phyloP scores from a whole-genome alignment of 2,329 filamentous ascomycete genomes.

The Aspergillus udagawae region DNA sequence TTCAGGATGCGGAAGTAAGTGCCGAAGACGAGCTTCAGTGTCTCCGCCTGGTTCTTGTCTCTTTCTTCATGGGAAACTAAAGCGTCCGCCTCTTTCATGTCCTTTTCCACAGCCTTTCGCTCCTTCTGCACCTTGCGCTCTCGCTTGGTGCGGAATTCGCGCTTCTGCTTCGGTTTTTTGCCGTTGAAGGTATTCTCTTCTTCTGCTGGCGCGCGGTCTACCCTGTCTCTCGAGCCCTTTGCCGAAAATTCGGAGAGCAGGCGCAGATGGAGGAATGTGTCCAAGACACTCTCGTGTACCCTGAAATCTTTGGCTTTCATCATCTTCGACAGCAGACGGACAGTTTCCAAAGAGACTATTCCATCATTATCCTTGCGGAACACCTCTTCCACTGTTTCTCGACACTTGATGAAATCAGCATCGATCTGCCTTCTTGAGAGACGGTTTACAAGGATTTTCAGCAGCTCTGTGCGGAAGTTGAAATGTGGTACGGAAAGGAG shows the following conservation, averaged over 20 bases:
- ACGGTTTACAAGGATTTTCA: slow-evolving; percentile 83
- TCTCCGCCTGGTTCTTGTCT: slow-evolving; percentile 92
- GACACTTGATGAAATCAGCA: slow-evolving; percentile 71
- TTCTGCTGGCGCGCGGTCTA: slow-evolving; percentile 58
- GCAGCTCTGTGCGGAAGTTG: slow-evolving; percentile 85
- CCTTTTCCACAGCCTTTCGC: slow-evolving; percentile 82
- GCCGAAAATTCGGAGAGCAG: slow-evolving; percentile 81
- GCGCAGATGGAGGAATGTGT: slow-evolving; percentile 85
- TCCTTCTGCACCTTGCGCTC: slow-evolving; percentile 79
- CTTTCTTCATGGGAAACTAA: slow-evolving; percentile 87
- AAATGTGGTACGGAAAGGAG: slow-evolving; percentile 86
- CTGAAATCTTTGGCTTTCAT: slow-evolving; percentile 83
- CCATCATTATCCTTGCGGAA: slow-evolving; percentile 89
- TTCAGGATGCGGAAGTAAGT: slow-evolving; percentile 95
- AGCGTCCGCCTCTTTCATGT: slow-evolving; percentile 89
- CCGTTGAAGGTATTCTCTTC: slow-evolving; percentile 30
- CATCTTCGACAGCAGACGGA: slow-evolving; percentile 84
- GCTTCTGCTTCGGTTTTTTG: slow-evolving; percentile 68
- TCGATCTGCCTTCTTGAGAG: slow-evolving; percentile 70
- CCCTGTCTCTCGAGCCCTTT: slow-evolving; percentile 73
- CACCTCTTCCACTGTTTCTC: slow-evolving; percentile 72
- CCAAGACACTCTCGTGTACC: slow-evolving; percentile 79
- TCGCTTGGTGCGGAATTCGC: slow-evolving; percentile 84
- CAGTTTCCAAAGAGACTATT: slow-evolving; percentile 78
- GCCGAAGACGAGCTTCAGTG: slow-evolving; percentile 90